Percentiles rank a stretch among this genome's conserved stretches.
Conservation (phyloP, 495 filamentous ascomycete genomes). For the Penicillium subrubescens region DNA sequence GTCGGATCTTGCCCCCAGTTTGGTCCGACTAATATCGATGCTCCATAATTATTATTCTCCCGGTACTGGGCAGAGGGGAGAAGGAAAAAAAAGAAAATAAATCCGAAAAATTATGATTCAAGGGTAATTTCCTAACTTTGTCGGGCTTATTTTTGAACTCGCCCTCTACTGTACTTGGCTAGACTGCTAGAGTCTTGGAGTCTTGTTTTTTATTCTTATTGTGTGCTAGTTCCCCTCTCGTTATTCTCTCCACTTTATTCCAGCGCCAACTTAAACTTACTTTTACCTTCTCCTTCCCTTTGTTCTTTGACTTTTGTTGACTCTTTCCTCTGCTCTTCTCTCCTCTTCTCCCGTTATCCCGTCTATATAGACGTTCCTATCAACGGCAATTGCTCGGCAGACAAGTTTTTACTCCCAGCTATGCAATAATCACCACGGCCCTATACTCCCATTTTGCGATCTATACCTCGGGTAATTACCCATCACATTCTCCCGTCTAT, state of each 20-base stretch:
- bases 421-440: too few species aligned
- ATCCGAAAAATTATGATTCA: neutral
- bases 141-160: neutral
- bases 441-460: neutral
- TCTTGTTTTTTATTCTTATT: neutral
- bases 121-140: neutral
- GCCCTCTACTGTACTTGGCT: neutral
- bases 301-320: neutral
- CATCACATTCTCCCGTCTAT: neutral
- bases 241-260: neutral
- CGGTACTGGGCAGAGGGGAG: neutral
- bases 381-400: neutral
- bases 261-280: neutral
- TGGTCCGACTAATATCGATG: neutral
- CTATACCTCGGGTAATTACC: neutral
- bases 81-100: neutral
- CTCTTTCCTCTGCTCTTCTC: neutral
- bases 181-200: neutral
- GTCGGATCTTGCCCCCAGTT: neutral
- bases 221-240: neutral
- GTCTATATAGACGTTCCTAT: neutral
- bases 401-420: too few species aligned
- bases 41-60: slow-evolving; percentile 1
- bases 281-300: neutral
- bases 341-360: neutral